Evolutionary conservation across 2,329 filamentous ascomycete species (phyloP), one percentile per base, ranked within the genome.

Genomic region (Microdochium paspali): DNA sequence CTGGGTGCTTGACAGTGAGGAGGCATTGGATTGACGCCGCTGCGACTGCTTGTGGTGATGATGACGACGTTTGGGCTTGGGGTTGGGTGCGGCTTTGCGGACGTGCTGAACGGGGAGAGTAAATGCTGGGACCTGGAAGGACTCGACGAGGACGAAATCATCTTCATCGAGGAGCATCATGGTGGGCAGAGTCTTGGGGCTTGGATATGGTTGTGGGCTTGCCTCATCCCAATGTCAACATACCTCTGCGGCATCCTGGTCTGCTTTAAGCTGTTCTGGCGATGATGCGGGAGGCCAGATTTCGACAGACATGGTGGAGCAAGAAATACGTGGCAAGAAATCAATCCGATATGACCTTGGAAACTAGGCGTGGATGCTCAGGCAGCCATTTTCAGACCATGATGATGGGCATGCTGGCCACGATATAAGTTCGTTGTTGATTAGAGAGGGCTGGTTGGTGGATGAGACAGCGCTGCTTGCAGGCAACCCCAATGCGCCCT

Each of bases 211-310:
- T n/a, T n/a, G n/a, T n/a, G n/a, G 32, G n/a, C 28, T 43, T 10
- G 35, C 28, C 46, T 45, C 3, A 20, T 26, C 4, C 23, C 15
- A 20, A 31, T 35, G 44, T 40, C 26, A 45, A 56, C 71, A 53
- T 65, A 80, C 77, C 65, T 75, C 72, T 47, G 72, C 69, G 52
- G 71, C 67, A 54, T 71, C 70, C 54, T 71, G 64, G 53, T 71
- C 71, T 57, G 62, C 58, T 66, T 72, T 69, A 63, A 79, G 71
- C 56, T 77, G 69, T 25, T 64, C 66, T 3, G 70, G 68, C 35
- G 35, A 18, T 46, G 73, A 63, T 48, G 80, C 62, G 55, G 68
- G 68, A 61, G 77, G 77, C 76, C 76, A 81, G 66, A 80, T 72
- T 54, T 72, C 74, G 54, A 80, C 62, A 51, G 77, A 78, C 77